Evolutionary conservation across 768 basidiomycete genomes (phyloP).

Genomic region (Boletus barrowsii): DNA sequence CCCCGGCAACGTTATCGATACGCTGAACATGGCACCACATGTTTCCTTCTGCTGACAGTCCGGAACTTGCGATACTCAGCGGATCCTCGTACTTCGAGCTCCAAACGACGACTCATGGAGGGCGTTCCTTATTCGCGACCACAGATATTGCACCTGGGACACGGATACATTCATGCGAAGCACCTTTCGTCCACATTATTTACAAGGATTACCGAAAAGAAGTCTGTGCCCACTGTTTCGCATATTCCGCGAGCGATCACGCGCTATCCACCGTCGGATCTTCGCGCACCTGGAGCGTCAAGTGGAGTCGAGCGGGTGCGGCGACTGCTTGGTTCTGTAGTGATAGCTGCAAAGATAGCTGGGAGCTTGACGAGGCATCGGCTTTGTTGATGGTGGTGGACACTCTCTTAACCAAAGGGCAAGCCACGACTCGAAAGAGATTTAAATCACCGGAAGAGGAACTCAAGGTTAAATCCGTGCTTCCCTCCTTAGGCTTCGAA

Average conservation of each 20-base stretch:
- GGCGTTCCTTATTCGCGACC: constrained; percentile 52
- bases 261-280: constrained; percentile 10
- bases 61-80: background rate
- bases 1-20: background rate
- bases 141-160: constrained; percentile 41
- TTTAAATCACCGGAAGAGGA: constrained; percentile 23
- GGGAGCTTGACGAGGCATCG: constrained; percentile 38
- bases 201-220: constrained; percentile 64
- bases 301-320: constrained; percentile 29
- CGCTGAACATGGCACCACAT: background rate
- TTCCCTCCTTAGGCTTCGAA: constrained; percentile 12
- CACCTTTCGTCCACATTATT: constrained; percentile 56
- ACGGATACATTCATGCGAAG: constrained; percentile 41
- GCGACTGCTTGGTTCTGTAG: constrained; percentile 59
- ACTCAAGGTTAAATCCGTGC: constrained; percentile 18
- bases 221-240: constrained; percentile 64
- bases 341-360: constrained; percentile 42
- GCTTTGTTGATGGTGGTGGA: constrained; percentile 32
- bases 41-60: background rate
- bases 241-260: constrained; percentile 43
- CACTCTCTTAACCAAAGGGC: constrained; percentile 36
- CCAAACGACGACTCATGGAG: constrained; percentile 42
- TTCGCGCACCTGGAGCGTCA: constrained; percentile 44
- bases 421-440: constrained; percentile 27
- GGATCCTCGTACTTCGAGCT: constrained; percentile 20